These are phyloP conservation scores for Gracilaria gracilis DNA, from an alignment of 23 red algal species.

Conservation along the genomic window DNA sequence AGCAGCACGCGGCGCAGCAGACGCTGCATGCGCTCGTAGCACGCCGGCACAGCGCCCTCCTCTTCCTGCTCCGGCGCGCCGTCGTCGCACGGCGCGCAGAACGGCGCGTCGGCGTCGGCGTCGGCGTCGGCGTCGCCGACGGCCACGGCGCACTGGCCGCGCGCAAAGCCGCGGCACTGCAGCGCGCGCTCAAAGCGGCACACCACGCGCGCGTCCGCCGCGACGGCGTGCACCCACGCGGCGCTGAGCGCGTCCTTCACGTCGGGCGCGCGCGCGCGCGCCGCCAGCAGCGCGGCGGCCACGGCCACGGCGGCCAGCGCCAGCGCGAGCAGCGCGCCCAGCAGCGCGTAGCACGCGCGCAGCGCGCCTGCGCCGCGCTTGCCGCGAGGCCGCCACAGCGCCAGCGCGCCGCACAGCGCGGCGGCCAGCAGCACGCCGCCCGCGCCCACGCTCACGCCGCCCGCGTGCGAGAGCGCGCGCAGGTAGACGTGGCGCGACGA, in stretches of 20 bases:
- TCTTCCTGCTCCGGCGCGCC: too few species aligned
- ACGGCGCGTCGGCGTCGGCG: not conserved
- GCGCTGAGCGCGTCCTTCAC: not conserved
- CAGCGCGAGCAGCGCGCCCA: slow-evolving; percentile 25
- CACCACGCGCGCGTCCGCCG: not conserved
- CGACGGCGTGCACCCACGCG: slow-evolving; percentile 45
- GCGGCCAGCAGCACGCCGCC: slow-evolving; percentile 54
- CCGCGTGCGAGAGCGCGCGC: slow-evolving; percentile 30
- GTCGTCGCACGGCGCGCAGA: not conserved
- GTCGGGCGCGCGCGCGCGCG: not conserved
- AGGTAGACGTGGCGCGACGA: slow-evolving; percentile 44
- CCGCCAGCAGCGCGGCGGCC: slow-evolving; percentile 20
- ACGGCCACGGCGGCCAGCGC: slow-evolving; percentile 43
- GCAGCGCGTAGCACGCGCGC: slow-evolving; percentile 54
- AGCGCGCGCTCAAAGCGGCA: slow-evolving; percentile 41
- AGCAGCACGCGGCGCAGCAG: slow-evolving; percentile 20
- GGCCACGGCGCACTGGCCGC: slow-evolving; percentile 40
- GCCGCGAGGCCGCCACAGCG: too few species aligned
- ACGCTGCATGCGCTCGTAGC: slow-evolving; percentile 26
- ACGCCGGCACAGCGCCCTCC: not conserved
- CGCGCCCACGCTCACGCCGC: slow-evolving; percentile 31
- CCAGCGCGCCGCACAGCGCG: slow-evolving; percentile 20
- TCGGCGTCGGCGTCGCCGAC: not conserved
- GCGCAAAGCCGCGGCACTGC: slow-evolving; percentile 57
- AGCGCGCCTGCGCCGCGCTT: slow-evolving; percentile 44